Conservation (phyloP, 768 basidiomycete genomes). For the Suillus fuscotomentosus region DNA sequence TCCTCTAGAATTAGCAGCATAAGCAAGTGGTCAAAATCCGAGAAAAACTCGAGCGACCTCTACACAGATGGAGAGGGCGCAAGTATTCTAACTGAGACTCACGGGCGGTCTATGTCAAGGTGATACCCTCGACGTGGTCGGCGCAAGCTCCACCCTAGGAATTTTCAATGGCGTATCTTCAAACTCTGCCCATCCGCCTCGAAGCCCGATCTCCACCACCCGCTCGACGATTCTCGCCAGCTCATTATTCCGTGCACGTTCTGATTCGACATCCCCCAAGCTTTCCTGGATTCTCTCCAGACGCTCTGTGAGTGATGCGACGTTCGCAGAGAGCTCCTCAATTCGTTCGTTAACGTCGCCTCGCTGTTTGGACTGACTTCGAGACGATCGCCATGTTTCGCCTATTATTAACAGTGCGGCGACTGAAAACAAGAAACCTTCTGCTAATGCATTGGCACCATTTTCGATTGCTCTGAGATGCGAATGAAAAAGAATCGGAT, state of each 20-base stretch:
- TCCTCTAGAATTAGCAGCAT: background rate
- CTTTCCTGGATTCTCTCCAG: slow-evolving; percentile 46
- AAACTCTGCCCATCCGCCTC: slow-evolving; percentile 65
- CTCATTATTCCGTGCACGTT: slow-evolving; percentile 53
- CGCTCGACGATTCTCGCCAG: slow-evolving; percentile 63
- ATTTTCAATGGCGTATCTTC: slow-evolving; percentile 55
- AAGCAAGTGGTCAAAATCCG: background rate
- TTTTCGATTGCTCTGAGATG: slow-evolving; percentile 77
- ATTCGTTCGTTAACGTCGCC: slow-evolving; percentile 72
- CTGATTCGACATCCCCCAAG: slow-evolving; percentile 31
- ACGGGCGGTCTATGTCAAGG: background rate
- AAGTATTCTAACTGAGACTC: background rate
- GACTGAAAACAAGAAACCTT: slow-evolving; percentile 81
- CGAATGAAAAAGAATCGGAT: background rate
- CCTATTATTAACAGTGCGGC: slow-evolving; percentile 72
- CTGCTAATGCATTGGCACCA: slow-evolving; percentile 81
- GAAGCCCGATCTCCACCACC: slow-evolving; percentile 65
- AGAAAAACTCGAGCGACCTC: background rate
- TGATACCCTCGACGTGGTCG: slow-evolving; percentile 6
- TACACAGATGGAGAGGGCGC: background rate
- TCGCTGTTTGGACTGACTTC: slow-evolving; percentile 67
- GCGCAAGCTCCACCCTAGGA: slow-evolving; percentile 39
- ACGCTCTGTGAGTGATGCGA: slow-evolving; percentile 46
- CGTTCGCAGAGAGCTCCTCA: slow-evolving; percentile 48
- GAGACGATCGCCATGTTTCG: slow-evolving; percentile 73